phyloP scores from a whole-genome alignment of 2,329 filamentous ascomycete genomes.

The Sporothrix humicola region DNA sequence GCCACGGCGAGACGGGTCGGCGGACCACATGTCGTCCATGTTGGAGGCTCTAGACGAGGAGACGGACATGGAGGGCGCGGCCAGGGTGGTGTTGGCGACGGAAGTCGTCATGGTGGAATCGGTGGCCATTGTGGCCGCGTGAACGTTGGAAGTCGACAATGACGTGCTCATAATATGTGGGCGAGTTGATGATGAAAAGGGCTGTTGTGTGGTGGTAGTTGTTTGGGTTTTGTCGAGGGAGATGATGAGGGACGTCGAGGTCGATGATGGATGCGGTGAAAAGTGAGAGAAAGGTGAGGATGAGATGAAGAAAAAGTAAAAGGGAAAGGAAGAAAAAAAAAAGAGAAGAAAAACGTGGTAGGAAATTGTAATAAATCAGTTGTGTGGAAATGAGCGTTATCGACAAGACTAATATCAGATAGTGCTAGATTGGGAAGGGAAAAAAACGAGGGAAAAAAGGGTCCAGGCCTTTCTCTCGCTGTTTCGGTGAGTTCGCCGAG shows the following conservation, averaged over 20 bases:
- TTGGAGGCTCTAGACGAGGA: slow-evolving; percentile 26
- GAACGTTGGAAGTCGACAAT: no score
- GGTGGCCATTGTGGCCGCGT: slow-evolving; percentile 3
- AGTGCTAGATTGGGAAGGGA: background rate
- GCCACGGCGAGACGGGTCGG: slow-evolving; percentile 35
- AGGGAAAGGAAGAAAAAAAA: background rate
- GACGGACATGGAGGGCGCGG: slow-evolving; percentile 29
- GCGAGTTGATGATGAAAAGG: background rate
- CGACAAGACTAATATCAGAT: slow-evolving; percentile 5
- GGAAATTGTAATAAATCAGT: background rate
- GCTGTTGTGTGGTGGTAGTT: background rate
- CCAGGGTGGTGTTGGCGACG: background rate
- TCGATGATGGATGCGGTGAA: background rate
- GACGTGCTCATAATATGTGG: slow-evolving; percentile 16
- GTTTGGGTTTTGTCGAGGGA: background rate
- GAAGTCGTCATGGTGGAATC: no score
- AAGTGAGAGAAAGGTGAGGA: background rate
- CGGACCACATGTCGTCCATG: slow-evolving; percentile 33
- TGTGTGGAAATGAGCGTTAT: background rate
- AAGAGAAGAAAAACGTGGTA: background rate
- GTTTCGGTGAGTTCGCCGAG: slow-evolving; percentile 9
- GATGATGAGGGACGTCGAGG: background rate
- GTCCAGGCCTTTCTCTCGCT: slow-evolving; percentile 12
- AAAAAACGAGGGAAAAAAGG: background rate
- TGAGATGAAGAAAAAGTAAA: background rate